Evolutionary conservation across 208 protist species (phyloP), one percentile per base, ranked within the genome.

Genomic region (Acanthamoeba lenticulata): DNA sequence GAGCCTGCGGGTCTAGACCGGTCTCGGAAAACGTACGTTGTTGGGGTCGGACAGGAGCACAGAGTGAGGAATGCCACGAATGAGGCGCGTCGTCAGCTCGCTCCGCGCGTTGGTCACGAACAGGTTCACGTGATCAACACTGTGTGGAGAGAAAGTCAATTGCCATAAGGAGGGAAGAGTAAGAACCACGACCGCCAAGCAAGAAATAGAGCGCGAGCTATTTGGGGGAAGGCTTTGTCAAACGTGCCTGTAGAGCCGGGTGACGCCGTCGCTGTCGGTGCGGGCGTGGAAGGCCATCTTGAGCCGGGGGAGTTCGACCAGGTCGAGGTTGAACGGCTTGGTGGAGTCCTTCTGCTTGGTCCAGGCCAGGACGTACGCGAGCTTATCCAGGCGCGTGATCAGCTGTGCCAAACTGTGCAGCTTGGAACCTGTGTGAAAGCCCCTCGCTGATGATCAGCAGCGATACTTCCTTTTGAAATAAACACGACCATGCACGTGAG

Each of bases 241-340:
- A n/a, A n/a, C 13, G 77, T 29, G 49, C 77, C 77, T 91, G 94
- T 97, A 98, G 15, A 98, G 95, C 24, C 97, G 92, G 9, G 94
- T 94, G 24, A 95, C 88, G 52, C 96, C 96, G 24, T 96, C 67
- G 49, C 83, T 95, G 44, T 98, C 98, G 32, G 86, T 95, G n/a
- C 95, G 95, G n/a, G 96, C 96, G 44, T 97, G 94, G 93, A 99
- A 98, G 79, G 95, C 96, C 55, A 98, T 94, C 42, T 97, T 97
- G 49, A 99, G 96, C 42, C 98, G 98, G 27, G 98, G 98, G 86
- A 99, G 95, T 95, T 99, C 98, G 36, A 99, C 96, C 2, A 95
- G 62, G 52, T 95, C 96, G 11, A 99, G 95, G 32, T 95, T 94
- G 47, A 86, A 40, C 19, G 92, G 85, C 17, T 88, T 83, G 49